phyloP scores from a whole-genome alignment of 345 rosid genomes.

The Populus euphratica region DNA sequence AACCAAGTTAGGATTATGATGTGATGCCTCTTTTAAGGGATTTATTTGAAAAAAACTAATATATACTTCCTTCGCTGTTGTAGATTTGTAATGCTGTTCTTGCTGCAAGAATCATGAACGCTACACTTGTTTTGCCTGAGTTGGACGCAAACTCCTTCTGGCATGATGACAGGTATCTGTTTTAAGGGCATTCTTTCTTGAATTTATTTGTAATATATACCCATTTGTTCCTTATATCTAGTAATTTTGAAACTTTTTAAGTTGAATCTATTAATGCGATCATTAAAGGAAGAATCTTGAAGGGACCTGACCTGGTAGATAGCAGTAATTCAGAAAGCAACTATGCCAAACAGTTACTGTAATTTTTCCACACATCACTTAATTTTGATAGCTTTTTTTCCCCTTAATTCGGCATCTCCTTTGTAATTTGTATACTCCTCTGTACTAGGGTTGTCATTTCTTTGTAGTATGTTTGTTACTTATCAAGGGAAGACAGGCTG shows the following conservation, averaged over 20 bases:
- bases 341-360: not conserved
- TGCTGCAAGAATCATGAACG: constrained; percentile 99
- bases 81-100: constrained; percentile 99
- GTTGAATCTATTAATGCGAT: not conserved
- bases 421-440: not conserved
- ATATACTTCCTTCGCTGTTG: constrained; percentile 17
- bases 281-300: not conserved
- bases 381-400: not conserved
- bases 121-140: constrained; percentile 94
- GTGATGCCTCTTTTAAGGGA: not conserved
- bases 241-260: not conserved
- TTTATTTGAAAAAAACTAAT: constrained; percentile 4
- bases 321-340: not conserved
- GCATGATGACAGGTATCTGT: constrained; percentile 89
- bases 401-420: not conserved
- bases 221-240: not conserved
- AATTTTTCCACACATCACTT: not conserved
- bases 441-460: not conserved
- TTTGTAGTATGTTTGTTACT: not conserved
- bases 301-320: not conserved
- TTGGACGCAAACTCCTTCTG: constrained; percentile 97
- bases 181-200: constrained; percentile 1
- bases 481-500: too few relatives aligned
- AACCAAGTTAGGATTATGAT: not conserved
- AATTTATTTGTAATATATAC: not conserved